A percentile compares a stretch with the other conserved stretches of the same genome.
These are phyloP conservation scores for Exophiala sp. DNA, from an alignment of 2,329 filamentous ascomycete genomes.

Conservation along the genomic window DNA sequence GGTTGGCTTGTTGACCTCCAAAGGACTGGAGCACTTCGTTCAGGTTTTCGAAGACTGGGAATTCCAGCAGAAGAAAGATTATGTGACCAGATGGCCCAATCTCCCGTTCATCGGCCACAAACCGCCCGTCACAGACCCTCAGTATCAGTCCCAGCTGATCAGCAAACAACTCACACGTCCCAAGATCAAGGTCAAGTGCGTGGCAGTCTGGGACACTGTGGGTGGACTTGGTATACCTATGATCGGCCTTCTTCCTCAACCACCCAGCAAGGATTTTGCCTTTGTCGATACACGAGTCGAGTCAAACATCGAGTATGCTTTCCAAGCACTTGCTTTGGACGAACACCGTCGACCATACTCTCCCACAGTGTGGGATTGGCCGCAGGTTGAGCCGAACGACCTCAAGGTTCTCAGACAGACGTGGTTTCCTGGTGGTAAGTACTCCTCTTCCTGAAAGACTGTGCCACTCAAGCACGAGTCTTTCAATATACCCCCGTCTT, in stretches of 20 bases:
- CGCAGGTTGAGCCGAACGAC: constrained; percentile 29
- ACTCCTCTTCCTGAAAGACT: too few species aligned
- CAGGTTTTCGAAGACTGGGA: constrained; percentile 30
- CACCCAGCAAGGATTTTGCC: constrained; percentile 30
- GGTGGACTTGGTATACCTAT: constrained; percentile 33
- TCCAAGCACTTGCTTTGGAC: constrained; percentile 35
- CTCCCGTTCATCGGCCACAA: constrained; percentile 24
- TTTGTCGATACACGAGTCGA: constrained; percentile 34
- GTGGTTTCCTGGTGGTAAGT: constrained; percentile 43
- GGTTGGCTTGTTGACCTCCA: constrained; percentile 33
- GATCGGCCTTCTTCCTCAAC: constrained; percentile 28
- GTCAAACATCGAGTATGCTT: constrained; percentile 34
- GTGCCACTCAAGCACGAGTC: too few species aligned
- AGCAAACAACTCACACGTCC: constrained; percentile 21
- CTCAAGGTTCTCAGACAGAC: constrained; percentile 39
- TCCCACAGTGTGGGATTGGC: constrained; percentile 34
- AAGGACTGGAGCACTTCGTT: constrained; percentile 26
- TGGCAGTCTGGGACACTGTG: constrained; percentile 36
- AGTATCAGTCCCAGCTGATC: constrained; percentile 25
- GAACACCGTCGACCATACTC: constrained; percentile 33
- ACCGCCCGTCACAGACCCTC: constrained; percentile 20
- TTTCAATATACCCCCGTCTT: too few species aligned
- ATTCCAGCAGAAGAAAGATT: constrained; percentile 24
- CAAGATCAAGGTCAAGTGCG: constrained; percentile 31
- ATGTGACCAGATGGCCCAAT: constrained; percentile 24